Conservation (phyloP, 2,329 filamentous ascomycete species). For the Verticillium klebahnii region DNA sequence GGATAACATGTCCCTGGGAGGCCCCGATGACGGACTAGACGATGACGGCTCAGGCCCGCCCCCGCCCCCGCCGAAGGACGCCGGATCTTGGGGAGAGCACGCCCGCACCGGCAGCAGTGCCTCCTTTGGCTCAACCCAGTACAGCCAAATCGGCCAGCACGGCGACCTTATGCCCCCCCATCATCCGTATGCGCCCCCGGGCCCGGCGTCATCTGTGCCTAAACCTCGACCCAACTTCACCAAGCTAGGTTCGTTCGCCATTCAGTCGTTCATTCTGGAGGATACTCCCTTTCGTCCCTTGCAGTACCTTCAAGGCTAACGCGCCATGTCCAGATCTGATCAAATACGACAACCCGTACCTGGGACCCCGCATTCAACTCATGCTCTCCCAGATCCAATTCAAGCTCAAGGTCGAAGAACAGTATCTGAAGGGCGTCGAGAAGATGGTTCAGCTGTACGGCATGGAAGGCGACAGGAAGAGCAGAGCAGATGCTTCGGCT, state of each 20-base stretch:
- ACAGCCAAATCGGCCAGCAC: slow-evolving; percentile 57
- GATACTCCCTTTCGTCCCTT: neutral
- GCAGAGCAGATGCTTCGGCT: slow-evolving; percentile 85
- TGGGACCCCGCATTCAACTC: slow-evolving; percentile 95
- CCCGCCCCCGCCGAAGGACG: slow-evolving; percentile 71
- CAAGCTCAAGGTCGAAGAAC: slow-evolving; percentile 97
- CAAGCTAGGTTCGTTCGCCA: slow-evolving; percentile 70
- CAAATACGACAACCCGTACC: slow-evolving; percentile 94
- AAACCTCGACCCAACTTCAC: slow-evolving; percentile 86
- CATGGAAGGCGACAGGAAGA: slow-evolving; percentile 96
- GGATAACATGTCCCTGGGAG: slow-evolving; percentile 61
- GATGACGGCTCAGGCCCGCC: slow-evolving; percentile 45
- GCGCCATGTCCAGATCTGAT: slow-evolving; percentile 67
- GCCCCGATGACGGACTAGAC: slow-evolving; percentile 32
- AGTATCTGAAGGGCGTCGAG: slow-evolving; percentile 97
- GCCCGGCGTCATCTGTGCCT: slow-evolving; percentile 61
- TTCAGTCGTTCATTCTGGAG: neutral
- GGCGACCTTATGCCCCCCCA: slow-evolving; percentile 75
- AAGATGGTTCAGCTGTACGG: slow-evolving; percentile 98
- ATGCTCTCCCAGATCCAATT: slow-evolving; percentile 99
- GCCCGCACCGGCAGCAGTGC: slow-evolving; percentile 45
- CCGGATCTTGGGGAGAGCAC: slow-evolving; percentile 22
- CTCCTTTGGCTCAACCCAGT: slow-evolving; percentile 57
- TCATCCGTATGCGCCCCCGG: slow-evolving; percentile 72
- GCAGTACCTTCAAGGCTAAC: slow-evolving; percentile 1